These are phyloP conservation scores for Cutaneotrichosporon sp. DNA, from an alignment of 1,284 basidiomycete species.

Conservation along the genomic window DNA sequence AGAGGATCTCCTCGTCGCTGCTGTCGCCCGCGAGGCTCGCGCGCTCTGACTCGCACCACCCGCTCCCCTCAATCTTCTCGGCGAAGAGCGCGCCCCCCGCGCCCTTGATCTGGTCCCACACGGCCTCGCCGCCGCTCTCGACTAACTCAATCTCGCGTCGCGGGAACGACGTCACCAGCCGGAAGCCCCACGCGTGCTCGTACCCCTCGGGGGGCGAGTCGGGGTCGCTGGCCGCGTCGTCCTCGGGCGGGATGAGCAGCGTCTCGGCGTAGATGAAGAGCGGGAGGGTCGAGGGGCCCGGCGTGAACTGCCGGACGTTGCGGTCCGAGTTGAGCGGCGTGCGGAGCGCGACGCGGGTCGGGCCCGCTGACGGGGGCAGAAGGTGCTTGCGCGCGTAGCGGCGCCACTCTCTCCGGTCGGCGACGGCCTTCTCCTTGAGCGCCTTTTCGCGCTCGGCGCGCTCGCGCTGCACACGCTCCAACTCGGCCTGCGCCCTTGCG, in stretches of 20 bases:
- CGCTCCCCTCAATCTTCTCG: slow-evolving; percentile 42
- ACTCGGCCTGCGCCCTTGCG: slow-evolving; percentile 31
- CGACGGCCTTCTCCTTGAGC: slow-evolving; percentile 24
- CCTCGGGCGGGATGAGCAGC: slow-evolving; percentile 36
- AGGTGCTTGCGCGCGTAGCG: slow-evolving; percentile 48
- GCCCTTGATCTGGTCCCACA: slow-evolving; percentile 45
- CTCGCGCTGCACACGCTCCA: slow-evolving; percentile 26
- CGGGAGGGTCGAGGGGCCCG: slow-evolving; percentile 30
- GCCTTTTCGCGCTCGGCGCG: slow-evolving; percentile 47
- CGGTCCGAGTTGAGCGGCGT: slow-evolving; percentile 42
- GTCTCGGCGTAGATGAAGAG: slow-evolving; percentile 52
- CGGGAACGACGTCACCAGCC: slow-evolving; percentile 48
- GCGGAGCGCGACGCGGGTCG: slow-evolving; percentile 40
- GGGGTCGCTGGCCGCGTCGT: slow-evolving; percentile 32
- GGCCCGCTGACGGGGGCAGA: slow-evolving; percentile 30
- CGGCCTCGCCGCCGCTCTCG: slow-evolving; percentile 33
- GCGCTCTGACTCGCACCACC: slow-evolving; percentile 36
- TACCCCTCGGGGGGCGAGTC: slow-evolving; percentile 41
- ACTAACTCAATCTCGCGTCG: slow-evolving; percentile 40
- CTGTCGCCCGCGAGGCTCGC: slow-evolving; percentile 23
- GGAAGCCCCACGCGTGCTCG: slow-evolving; percentile 37
- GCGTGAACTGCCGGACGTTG: slow-evolving; percentile 38
- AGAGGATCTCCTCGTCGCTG: slow-evolving; percentile 31
- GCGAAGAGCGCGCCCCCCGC: slow-evolving; percentile 50
- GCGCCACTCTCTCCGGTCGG: slow-evolving; percentile 40